Conservation (phyloP, 805 yeast genomes). For the Diddensiella caesifluorescens region DNA sequence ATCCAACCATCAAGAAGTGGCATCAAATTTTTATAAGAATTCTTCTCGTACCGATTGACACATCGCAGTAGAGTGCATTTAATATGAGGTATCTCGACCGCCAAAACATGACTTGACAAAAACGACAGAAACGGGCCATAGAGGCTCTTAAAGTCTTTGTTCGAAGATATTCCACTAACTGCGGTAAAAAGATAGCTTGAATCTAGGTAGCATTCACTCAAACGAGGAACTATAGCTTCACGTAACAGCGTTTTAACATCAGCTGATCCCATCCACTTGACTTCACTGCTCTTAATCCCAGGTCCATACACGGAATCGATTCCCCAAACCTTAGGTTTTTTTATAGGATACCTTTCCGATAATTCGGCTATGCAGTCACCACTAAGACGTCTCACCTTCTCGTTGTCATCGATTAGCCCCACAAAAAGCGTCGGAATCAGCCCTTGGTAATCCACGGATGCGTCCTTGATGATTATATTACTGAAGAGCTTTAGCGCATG, state of each 20-base stretch:
- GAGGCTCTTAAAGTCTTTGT: slow-evolving; percentile 15
- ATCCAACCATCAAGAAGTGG: slow-evolving; percentile 44
- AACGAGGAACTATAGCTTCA: slow-evolving; percentile 34
- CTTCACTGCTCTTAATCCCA: slow-evolving; percentile 39
- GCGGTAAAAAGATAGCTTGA: slow-evolving; percentile 38
- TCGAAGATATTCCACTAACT: slow-evolving; percentile 3
- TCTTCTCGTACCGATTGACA: slow-evolving; percentile 38
- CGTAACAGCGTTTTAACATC: slow-evolving; percentile 50
- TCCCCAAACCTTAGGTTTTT: slow-evolving; percentile 29
- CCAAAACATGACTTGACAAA: slow-evolving; percentile 61
- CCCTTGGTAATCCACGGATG: slow-evolving; percentile 32
- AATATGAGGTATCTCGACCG: slow-evolving; percentile 47
- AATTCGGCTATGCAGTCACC: slow-evolving; percentile 24
- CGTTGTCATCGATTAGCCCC: slow-evolving; percentile 32
- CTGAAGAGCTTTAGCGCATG: slow-evolving; percentile 29
- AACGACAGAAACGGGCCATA: slow-evolving; percentile 43
- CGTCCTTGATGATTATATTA: slow-evolving; percentile 10
- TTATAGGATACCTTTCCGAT: slow-evolving; percentile 21
- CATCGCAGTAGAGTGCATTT: slow-evolving; percentile 48
- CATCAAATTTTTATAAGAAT: slow-evolving; percentile 38
- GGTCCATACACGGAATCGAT: slow-evolving; percentile 48
- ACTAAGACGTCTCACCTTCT: slow-evolving; percentile 30
- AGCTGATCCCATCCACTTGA: slow-evolving; percentile 52
- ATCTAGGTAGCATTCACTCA: slow-evolving; percentile 47
- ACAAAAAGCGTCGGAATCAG: slow-evolving; percentile 30